Evolutionary conservation across 805 yeast species (phyloP).

Genomic region (Scheffersomyces coipomensis): DNA sequence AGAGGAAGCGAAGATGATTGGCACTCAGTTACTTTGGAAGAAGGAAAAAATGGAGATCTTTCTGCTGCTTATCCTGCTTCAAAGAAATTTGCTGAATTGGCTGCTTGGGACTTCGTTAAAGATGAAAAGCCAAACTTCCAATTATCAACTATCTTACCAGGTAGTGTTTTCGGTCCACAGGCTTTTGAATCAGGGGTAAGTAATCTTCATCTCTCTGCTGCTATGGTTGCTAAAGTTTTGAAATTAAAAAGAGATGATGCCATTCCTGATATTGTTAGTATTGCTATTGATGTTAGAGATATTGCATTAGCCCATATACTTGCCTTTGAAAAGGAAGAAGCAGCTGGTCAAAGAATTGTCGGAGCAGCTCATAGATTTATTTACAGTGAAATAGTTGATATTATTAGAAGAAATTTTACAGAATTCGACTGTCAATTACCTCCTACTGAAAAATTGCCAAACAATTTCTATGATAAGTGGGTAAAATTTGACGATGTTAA

Average conservation of each 20-base stretch:
- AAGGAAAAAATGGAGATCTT: slow-evolving; percentile 35
- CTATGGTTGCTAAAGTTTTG: slow-evolving; percentile 37
- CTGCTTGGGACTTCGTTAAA: slow-evolving; percentile 55
- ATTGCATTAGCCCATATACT: slow-evolving; percentile 42
- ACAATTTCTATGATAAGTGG: no score
- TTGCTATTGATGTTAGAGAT: slow-evolving; percentile 42
- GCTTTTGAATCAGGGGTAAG: slow-evolving; percentile 14
- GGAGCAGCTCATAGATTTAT: slow-evolving; percentile 18
- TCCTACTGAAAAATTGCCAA: slow-evolving; percentile 16
- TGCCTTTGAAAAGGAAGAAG: slow-evolving; percentile 30
- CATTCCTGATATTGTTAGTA: slow-evolving; percentile 18
- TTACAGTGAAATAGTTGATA: slow-evolving; percentile 25
- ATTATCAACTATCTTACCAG: slow-evolving; percentile 13
- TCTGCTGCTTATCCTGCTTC: slow-evolving; percentile 52
- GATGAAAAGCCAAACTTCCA: slow-evolving; percentile 9
- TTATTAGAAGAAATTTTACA: slow-evolving; percentile 39
- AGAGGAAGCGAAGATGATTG: slow-evolving; percentile 41
- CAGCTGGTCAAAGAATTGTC: slow-evolving; percentile 16
- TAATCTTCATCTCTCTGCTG: slow-evolving; percentile 30
- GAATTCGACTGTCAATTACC: slow-evolving; percentile 34
- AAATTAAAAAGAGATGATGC: slow-evolving; percentile 24
- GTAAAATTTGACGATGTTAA: slow-evolving; percentile 12
- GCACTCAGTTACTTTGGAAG: slow-evolving; percentile 52
- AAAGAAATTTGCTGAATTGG: slow-evolving; percentile 57
- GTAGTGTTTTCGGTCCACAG: slow-evolving; percentile 25